phyloP scores from a whole-genome alignment of 2,329 filamentous ascomycete species.

The Septoria petroselini region DNA sequence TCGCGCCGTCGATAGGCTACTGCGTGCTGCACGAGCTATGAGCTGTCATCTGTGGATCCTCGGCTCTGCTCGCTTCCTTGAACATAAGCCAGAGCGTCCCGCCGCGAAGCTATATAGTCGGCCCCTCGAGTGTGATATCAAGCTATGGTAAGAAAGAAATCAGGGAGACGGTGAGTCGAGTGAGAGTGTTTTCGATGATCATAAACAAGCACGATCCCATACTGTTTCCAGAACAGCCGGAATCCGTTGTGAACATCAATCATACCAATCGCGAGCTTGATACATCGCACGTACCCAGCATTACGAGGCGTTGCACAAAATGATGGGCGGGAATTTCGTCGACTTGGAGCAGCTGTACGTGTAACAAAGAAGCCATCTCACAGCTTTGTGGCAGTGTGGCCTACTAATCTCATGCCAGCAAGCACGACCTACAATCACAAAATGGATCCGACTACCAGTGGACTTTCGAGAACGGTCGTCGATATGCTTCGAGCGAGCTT shows the following conservation, averaged over 20 bases:
- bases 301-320: neutral
- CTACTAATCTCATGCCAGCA: neutral
- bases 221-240: too few species aligned
- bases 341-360: conserved; percentile 5
- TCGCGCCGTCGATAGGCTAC: conserved; percentile 1
- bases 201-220: too few species aligned
- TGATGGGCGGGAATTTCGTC: conserved; percentile 1
- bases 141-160: too few species aligned
- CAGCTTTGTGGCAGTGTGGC: too few species aligned
- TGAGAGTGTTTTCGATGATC: too few species aligned
- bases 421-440: neutral
- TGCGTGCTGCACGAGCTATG: conserved; percentile 14
- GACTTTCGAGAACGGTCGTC: conserved; percentile 26
- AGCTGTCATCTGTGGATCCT: conserved; percentile 8
- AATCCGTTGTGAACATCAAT: neutral
- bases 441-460: conserved; percentile 16
- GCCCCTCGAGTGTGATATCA: too few species aligned
- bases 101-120: neutral
- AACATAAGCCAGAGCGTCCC: neutral
- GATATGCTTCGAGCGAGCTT: conserved; percentile 27
- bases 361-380: too few species aligned
- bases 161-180: too few species aligned
- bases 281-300: neutral
- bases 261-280: too few species aligned
- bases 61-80: neutral